A percentile compares a stretch with the other conserved stretches of the same genome.
phyloP scores from a whole-genome alignment of 1,139 yeast genomes.

The Lodderomyces elongisporus region DNA sequence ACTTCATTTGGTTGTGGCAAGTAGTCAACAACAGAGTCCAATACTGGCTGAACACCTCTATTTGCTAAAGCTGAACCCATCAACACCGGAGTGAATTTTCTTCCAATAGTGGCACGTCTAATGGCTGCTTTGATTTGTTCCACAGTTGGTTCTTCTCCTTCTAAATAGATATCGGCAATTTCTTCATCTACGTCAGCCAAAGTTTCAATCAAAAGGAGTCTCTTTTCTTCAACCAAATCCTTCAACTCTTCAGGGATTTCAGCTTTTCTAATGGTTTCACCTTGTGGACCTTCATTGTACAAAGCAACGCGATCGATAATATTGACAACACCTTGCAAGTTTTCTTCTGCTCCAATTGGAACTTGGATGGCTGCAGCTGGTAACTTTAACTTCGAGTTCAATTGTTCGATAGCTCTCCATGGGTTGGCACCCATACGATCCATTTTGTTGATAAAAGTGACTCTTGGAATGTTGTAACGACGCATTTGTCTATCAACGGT shows the following conservation, averaged over 20 bases:
- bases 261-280: conserved; percentile 62
- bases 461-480: conserved; percentile 93
- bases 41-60: conserved; percentile 89
- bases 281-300: conserved; percentile 89
- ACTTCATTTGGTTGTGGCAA: conserved; percentile 94
- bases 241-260: conserved; percentile 72
- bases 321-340: conserved; percentile 84
- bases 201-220: conserved; percentile 80
- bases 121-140: conserved; percentile 84
- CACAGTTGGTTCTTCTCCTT: conserved; percentile 80
- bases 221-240: conserved; percentile 76
- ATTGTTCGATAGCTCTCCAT: conserved; percentile 88
- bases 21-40: conserved; percentile 94
- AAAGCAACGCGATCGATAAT: conserved; percentile 82
- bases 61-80: conserved; percentile 99
- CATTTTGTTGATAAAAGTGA: conserved; percentile 96
- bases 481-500: conserved; percentile 99
- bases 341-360: conserved; percentile 90
- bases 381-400: conserved; percentile 77
- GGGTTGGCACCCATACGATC: conserved; percentile 99
- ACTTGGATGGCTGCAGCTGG: conserved; percentile 98
- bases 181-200: conserved; percentile 97
- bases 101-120: conserved; percentile 93
- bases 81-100: conserved; percentile 95
- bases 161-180: conserved; percentile 87